Evolutionary conservation across 2,329 filamentous ascomycete genomes (phyloP).

Genomic region (Venturia oleaginea): DNA sequence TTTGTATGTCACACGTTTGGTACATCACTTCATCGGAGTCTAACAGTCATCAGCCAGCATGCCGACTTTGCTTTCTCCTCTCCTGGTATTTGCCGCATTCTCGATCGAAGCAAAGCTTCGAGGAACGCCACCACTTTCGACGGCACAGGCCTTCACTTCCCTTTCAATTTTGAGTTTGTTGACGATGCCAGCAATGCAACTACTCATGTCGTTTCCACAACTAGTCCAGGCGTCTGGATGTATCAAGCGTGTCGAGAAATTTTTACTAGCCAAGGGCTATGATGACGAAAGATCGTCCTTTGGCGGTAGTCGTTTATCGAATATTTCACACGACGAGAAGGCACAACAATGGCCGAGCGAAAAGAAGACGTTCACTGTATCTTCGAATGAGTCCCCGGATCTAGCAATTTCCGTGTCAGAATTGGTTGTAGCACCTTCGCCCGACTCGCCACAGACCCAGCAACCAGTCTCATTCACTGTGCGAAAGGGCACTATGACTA

Average conservation of each 20-base stretch:
- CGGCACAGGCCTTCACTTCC: slow-evolving; percentile 6
- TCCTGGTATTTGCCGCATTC: slow-evolving; percentile 9
- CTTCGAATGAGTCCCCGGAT: background rate
- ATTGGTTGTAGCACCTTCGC: background rate
- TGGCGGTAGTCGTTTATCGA: background rate
- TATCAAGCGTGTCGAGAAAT: slow-evolving; percentile 6
- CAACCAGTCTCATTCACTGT: slow-evolving; percentile 7
- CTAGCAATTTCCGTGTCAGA: slow-evolving; percentile 1
- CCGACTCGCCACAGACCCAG: background rate
- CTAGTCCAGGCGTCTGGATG: slow-evolving; percentile 1
- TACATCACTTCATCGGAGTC: background rate
- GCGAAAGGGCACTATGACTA: slow-evolving; percentile 16
- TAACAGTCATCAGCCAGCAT: background rate
- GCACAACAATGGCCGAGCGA: background rate
- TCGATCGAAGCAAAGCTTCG: slow-evolving; percentile 5
- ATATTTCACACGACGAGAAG: background rate
- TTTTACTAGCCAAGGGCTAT: slow-evolving; percentile 3
- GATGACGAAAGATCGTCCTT: background rate
- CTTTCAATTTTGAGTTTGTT: slow-evolving; percentile 1
- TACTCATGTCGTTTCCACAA: slow-evolving; percentile 1
- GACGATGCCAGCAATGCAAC: background rate
- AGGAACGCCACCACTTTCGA: slow-evolving; percentile 1
- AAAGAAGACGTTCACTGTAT: background rate
- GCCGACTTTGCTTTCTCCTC: background rate
- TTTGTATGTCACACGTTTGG: background rate